Evolutionary conservation across 1,139 yeast species (phyloP).

Genomic region (Magnusiomyces tetraspermus): DNA sequence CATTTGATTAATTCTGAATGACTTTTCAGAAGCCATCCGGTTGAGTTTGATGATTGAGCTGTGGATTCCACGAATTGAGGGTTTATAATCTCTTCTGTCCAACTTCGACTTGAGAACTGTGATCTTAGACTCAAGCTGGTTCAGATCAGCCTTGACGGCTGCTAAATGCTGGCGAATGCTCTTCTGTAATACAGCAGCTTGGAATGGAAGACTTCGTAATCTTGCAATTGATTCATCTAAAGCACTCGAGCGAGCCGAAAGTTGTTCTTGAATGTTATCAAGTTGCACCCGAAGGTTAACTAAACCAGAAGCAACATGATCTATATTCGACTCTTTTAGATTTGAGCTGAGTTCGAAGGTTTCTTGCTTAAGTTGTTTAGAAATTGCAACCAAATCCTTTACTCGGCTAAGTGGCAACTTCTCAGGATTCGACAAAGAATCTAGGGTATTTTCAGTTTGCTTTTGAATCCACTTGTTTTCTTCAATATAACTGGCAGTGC

Average conservation of each 20-base stretch:
- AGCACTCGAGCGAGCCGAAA: not conserved
- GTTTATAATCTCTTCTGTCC: not conserved
- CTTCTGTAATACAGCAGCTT: conserved; percentile 22
- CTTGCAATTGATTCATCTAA: not conserved
- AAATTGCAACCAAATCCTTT: not conserved
- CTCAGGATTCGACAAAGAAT: not conserved
- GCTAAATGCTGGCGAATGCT: conserved; percentile 15
- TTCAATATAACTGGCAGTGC: not conserved
- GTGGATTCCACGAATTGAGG: not conserved
- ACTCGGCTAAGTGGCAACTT: not conserved
- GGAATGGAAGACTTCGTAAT: conserved; percentile 17
- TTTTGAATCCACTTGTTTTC: not conserved
- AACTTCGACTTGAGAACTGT: conserved; percentile 18
- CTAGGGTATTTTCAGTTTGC: not conserved
- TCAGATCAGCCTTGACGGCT: conserved; percentile 16
- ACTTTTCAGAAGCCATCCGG: not conserved
- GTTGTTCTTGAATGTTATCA: not conserved
- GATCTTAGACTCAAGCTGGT: conserved; percentile 18
- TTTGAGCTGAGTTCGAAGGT: too few relatives aligned
- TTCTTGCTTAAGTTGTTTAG: not conserved
- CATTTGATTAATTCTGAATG: not conserved
- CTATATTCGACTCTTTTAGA: too few relatives aligned
- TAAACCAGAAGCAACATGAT: too few relatives aligned
- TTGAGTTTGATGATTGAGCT: not conserved
- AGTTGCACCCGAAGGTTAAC: too few relatives aligned